Percentiles rank a stretch among this genome's conserved stretches.
Conservation (phyloP, 1,139 yeast genomes). For the Arxiozyma heterogenica region DNA sequence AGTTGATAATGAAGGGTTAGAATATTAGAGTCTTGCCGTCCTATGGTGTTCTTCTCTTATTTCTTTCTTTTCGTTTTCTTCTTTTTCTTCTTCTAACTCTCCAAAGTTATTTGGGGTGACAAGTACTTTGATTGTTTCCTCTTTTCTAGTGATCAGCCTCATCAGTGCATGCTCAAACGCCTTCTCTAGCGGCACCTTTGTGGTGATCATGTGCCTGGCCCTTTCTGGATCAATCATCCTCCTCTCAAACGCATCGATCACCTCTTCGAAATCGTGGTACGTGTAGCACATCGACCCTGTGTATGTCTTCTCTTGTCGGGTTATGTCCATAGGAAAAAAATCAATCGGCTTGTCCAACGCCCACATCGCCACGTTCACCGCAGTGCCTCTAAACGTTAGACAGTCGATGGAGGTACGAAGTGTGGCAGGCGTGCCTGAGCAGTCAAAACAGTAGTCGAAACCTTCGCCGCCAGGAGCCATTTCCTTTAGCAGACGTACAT, state of each 20-base stretch:
- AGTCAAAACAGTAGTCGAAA: slow-evolving; percentile 49
- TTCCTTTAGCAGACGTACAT: slow-evolving; percentile 32
- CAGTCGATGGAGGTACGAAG: slow-evolving; percentile 44
- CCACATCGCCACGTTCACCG: slow-evolving; percentile 60
- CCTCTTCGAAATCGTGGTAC: slow-evolving; percentile 42
- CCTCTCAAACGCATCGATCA: slow-evolving; percentile 38
- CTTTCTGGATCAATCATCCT: slow-evolving; percentile 36
- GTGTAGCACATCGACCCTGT: slow-evolving; percentile 47
- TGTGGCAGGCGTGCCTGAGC: slow-evolving; percentile 52
- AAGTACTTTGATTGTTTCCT: slow-evolving; percentile 42
- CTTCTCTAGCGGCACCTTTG: slow-evolving; percentile 36
- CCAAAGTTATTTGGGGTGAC: slow-evolving; percentile 34
- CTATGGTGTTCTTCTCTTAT: background rate
- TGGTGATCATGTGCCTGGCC: slow-evolving; percentile 38
- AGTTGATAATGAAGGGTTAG: too few species aligned
- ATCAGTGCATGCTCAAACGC: slow-evolving; percentile 40
- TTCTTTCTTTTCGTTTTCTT: too few species aligned
- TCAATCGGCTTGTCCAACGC: slow-evolving; percentile 36
- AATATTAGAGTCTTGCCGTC: slow-evolving; percentile 3
- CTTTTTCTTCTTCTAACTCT: slow-evolving; percentile 9
- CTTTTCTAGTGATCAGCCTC: slow-evolving; percentile 40
- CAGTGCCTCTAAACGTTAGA: slow-evolving; percentile 49
- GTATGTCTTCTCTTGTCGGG: slow-evolving; percentile 38
- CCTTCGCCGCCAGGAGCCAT: slow-evolving; percentile 44
- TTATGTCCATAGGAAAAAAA: slow-evolving; percentile 43